Evolutionary conservation across 2,329 filamentous ascomycete genomes (phyloP).

Genomic region (Penicillium sp.): DNA sequence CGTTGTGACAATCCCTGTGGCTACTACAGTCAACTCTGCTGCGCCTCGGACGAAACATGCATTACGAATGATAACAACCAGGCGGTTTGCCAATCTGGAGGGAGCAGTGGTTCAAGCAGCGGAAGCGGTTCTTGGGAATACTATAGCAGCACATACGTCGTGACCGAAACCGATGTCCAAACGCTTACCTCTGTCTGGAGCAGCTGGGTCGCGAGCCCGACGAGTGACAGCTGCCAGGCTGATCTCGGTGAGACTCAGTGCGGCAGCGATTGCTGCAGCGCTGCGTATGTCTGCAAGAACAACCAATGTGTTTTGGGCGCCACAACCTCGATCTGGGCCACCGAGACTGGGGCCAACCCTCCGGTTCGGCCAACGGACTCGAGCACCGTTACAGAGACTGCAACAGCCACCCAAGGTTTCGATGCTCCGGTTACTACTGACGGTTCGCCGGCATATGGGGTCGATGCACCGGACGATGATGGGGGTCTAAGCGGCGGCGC

Average conservation of each 20-base stretch:
- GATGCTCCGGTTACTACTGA: slow-evolving; percentile 51
- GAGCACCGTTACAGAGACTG: slow-evolving; percentile 50
- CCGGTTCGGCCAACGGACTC: slow-evolving; percentile 52
- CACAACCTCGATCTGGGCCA: slow-evolving; percentile 46
- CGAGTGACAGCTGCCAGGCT: slow-evolving; percentile 49
- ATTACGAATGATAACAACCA: slow-evolving; percentile 55
- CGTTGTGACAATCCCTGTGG: slow-evolving; percentile 58
- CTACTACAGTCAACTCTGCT: slow-evolving; percentile 58
- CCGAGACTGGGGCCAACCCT: slow-evolving; percentile 42
- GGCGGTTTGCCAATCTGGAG: slow-evolving; percentile 49
- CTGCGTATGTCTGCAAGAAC: slow-evolving; percentile 49
- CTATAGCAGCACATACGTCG: slow-evolving; percentile 61
- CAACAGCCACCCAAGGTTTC: slow-evolving; percentile 51
- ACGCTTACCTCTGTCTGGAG: slow-evolving; percentile 62
- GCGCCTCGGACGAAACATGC: slow-evolving; percentile 51
- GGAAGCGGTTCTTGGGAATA: slow-evolving; percentile 58
- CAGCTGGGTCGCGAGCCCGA: slow-evolving; percentile 37
- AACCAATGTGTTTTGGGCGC: slow-evolving; percentile 48
- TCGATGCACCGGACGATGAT: slow-evolving; percentile 31
- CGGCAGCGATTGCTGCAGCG: slow-evolving; percentile 51
- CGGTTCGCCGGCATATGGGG: slow-evolving; percentile 43
- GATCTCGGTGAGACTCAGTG: slow-evolving; percentile 51
- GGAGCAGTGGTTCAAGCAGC: slow-evolving; percentile 20
- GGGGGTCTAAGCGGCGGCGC: slow-evolving; percentile 54
- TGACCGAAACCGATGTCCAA: slow-evolving; percentile 56